phyloP scores from a whole-genome alignment of 2,329 filamentous ascomycete genomes.

The Waltergamsia citrina region DNA sequence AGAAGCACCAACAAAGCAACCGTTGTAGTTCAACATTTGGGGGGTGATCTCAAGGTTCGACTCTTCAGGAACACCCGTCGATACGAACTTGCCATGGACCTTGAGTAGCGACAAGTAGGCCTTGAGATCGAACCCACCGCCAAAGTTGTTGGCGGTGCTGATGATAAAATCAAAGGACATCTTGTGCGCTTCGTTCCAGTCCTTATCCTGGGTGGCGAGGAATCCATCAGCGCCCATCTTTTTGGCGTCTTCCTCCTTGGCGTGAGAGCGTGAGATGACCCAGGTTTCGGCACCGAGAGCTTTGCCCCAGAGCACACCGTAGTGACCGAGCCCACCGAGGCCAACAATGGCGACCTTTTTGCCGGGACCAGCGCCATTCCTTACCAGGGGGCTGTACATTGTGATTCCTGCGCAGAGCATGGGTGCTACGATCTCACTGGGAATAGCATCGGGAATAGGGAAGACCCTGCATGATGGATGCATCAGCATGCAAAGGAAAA shows the following conservation, averaged over 20 bases:
- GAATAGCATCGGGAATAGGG: conserved; percentile 60
- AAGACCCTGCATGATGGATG: no score
- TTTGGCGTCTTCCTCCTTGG: conserved; percentile 44
- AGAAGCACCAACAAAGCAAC: conserved; percentile 30
- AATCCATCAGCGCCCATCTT: conserved; percentile 47
- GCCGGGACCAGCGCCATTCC: conserved; percentile 62
- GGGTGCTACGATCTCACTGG: conserved; percentile 53
- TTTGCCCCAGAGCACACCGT: conserved; percentile 56
- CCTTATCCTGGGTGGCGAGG: conserved; percentile 41
- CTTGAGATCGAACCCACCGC: conserved; percentile 47
- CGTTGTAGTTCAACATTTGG: conserved; percentile 39
- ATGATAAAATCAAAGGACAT: conserved; percentile 62
- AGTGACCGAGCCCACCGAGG: conserved; percentile 60
- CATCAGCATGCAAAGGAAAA: neutral
- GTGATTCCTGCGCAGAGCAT: conserved; percentile 81
- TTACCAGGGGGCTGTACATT: conserved; percentile 63
- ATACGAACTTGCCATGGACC: conserved; percentile 47
- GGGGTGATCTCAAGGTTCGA: conserved; percentile 1
- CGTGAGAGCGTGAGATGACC: conserved; percentile 44
- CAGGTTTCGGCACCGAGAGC: conserved; percentile 51
- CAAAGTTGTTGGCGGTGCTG: conserved; percentile 38
- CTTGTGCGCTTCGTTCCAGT: conserved; percentile 40
- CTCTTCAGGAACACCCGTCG: conserved; percentile 32
- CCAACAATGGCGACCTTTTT: conserved; percentile 68
- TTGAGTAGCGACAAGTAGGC: conserved; percentile 50